Percentiles rank a stretch among this genome's conserved stretches.
phyloP scores from a whole-genome alignment of 352 stramenopile species.

The Pythium brachiatum region DNA sequence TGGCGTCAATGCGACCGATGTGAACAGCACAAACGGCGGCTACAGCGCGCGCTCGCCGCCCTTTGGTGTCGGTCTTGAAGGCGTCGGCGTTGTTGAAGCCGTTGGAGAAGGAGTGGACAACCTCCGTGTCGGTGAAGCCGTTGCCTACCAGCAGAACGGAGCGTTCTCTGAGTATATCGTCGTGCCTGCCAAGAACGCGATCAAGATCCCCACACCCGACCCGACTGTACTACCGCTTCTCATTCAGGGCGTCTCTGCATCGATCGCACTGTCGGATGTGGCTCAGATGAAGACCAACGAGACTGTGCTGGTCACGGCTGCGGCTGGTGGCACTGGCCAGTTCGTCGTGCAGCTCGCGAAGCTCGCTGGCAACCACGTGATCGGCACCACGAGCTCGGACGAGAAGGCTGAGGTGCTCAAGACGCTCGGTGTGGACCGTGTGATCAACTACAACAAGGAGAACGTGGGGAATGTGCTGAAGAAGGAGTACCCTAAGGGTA shows the following conservation, averaged over 20 bases:
- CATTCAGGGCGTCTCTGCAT: constrained; percentile 38
- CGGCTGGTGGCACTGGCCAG: constrained; percentile 62
- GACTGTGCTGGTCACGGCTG: constrained; percentile 42
- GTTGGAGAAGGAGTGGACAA: constrained; percentile 30
- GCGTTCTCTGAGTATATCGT: constrained; percentile 41
- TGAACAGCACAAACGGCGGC: constrained; percentile 57
- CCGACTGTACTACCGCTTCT: constrained; percentile 36
- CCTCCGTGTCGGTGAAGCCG: constrained; percentile 38
- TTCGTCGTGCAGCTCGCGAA: constrained; percentile 76
- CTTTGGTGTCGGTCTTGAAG: constrained; percentile 54
- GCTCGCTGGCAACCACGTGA: constrained; percentile 63
- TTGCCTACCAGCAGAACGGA: constrained; percentile 37
- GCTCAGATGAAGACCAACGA: constrained; percentile 39
- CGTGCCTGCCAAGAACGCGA: constrained; percentile 24
- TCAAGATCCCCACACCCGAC: constrained; percentile 21
- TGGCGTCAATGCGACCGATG: constrained; percentile 45
- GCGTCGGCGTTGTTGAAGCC: constrained; percentile 34
- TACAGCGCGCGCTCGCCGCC: constrained; percentile 45
- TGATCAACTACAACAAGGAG: constrained; percentile 77
- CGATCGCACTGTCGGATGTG: constrained; percentile 39
- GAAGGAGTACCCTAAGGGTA: constrained; percentile 42
- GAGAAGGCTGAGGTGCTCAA: constrained; percentile 63
- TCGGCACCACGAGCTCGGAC: constrained; percentile 61
- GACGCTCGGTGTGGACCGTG: constrained; percentile 41
- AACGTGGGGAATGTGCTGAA: constrained; percentile 39